Percentiles rank a stretch among this genome's conserved stretches.
These are phyloP conservation scores for Microcyclospora tardicrescens DNA, from an alignment of 2,329 filamentous ascomycete species.

Conservation along the genomic window DNA sequence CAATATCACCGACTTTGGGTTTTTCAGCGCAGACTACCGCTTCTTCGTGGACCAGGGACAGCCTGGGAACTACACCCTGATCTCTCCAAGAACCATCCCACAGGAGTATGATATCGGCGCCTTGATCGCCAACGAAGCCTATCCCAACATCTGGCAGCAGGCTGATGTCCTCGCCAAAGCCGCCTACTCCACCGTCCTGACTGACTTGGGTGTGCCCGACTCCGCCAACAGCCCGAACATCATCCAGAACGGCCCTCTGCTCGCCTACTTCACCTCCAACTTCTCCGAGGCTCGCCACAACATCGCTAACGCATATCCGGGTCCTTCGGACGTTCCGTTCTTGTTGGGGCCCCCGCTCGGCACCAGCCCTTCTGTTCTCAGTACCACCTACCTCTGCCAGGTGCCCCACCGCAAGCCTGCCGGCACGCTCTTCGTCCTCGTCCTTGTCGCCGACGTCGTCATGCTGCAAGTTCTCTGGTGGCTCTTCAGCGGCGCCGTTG, in stretches of 20 bases:
- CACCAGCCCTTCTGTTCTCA: conserved; percentile 5
- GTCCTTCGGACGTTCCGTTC: conserved; percentile 1
- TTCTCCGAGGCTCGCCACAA: conserved; percentile 3
- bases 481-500: conserved; percentile 1
- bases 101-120: conserved; percentile 1
- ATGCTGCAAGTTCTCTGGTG: conserved; percentile 10
- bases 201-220: conserved; percentile 6
- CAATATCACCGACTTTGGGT: conserved; percentile 4
- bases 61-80: conserved; percentile 1
- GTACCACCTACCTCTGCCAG: conserved; percentile 9
- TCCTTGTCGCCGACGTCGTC: conserved; percentile 10
- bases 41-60: conserved; percentile 4
- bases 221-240: conserved; percentile 3
- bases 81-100: conserved; percentile 2
- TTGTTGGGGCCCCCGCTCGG: conserved; percentile 1
- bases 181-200: conserved; percentile 7
- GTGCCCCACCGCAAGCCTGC: conserved; percentile 8
- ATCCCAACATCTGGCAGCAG: conserved; percentile 6
- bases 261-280: conserved; percentile 8
- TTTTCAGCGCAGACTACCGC: conserved; percentile 6
- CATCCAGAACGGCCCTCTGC: conserved; percentile 2
- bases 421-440: conserved; percentile 6
- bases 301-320: conserved; percentile 4
- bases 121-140: conserved; percentile 1
- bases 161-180: conserved; percentile 9